Percentiles rank a stretch among this genome's conserved stretches.
phyloP scores from a whole-genome alignment of 2,329 filamentous ascomycete species.

The Lachnellula occidentalis region DNA sequence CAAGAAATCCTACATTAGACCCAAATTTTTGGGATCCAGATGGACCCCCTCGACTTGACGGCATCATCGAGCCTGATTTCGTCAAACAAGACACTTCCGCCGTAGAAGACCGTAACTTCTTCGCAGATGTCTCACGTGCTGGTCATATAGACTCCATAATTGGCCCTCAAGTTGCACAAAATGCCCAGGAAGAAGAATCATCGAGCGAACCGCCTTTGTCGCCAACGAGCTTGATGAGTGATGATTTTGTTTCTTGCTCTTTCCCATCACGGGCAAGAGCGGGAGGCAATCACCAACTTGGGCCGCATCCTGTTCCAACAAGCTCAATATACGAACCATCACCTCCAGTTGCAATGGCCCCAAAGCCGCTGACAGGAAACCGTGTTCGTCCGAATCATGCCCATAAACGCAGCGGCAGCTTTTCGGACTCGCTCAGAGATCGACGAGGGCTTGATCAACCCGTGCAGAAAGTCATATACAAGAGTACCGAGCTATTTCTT shows the following conservation, averaged over 20 bases:
- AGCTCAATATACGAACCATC: conserved; percentile 42
- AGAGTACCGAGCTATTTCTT: conserved; percentile 53
- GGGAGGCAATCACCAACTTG: conserved; percentile 39
- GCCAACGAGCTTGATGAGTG: conserved; percentile 52
- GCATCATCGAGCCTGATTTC: conserved; percentile 33
- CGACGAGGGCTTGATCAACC: conserved; percentile 39
- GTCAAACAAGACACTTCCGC: conserved; percentile 20
- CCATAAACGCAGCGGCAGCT: conserved; percentile 83
- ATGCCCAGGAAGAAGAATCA: conserved; percentile 1
- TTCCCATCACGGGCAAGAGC: conserved; percentile 50
- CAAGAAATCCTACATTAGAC: conserved; percentile 49
- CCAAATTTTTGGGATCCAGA: conserved; percentile 48
- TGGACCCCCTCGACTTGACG: conserved; percentile 42
- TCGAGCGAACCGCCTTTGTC: conserved; percentile 38
- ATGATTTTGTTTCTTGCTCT: conserved; percentile 59
- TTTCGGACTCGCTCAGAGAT: conserved; percentile 78
- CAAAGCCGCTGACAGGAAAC: conserved; percentile 53
- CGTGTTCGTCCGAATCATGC: conserved; percentile 50
- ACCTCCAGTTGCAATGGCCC: conserved; percentile 52
- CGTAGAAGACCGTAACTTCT: conserved; percentile 36
- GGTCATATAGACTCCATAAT: conserved; percentile 45
- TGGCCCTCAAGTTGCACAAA: conserved; percentile 23
- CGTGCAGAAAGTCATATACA: conserved; percentile 44
- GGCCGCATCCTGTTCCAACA: conserved; percentile 52
- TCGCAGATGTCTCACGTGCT: conserved; percentile 41